Percentiles rank a stretch among this genome's conserved stretches.
These are phyloP conservation scores for Rhexocercosporidium sp. DNA, from an alignment of 2,329 filamentous ascomycete genomes.

Conservation along the genomic window DNA sequence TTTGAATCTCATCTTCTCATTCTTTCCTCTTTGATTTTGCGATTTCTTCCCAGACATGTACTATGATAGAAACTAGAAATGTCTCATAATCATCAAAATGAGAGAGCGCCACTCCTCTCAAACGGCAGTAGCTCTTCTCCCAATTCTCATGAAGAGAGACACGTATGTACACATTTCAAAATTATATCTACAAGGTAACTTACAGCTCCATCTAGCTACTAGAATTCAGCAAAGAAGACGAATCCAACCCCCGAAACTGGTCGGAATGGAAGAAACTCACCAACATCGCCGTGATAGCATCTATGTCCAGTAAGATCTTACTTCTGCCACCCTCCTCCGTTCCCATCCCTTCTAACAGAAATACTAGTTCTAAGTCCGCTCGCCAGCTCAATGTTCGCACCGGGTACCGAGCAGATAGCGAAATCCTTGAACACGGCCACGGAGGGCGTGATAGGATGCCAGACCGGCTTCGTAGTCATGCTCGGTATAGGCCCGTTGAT, in stretches of 20 bases:
- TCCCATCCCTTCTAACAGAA: not conserved
- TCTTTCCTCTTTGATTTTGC: not conserved
- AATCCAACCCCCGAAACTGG: slow-evolving; percentile 35
- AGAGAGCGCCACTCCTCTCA: slow-evolving; percentile 29
- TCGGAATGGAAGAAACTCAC: slow-evolving; percentile 34
- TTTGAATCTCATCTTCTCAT: not conserved
- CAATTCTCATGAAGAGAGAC: slow-evolving; percentile 6
- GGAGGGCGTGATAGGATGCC: slow-evolving; percentile 65
- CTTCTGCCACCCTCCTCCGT: not conserved
- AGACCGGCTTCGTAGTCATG: slow-evolving; percentile 36
- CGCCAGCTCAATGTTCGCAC: slow-evolving; percentile 52
- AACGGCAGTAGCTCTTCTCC: slow-evolving; percentile 15
- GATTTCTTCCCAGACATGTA: not conserved
- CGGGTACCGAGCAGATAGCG: slow-evolving; percentile 53
- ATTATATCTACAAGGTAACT: not conserved
- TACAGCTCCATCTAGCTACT: slow-evolving; percentile 8
- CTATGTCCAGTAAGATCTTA: slow-evolving; percentile 33
- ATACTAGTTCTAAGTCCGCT: slow-evolving; percentile 37
- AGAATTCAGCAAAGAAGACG: slow-evolving; percentile 32
- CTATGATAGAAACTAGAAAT: not conserved
- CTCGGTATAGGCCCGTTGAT: slow-evolving; percentile 30
- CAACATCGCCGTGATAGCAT: slow-evolving; percentile 36
- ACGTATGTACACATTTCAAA: slow-evolving; percentile 4
- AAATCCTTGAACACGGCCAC: slow-evolving; percentile 49
- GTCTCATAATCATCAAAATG: slow-evolving; percentile 16